These are phyloP conservation scores for Daldinia decipiens DNA, from an alignment of 495 filamentous ascomycete genomes.

Conservation along the genomic window DNA sequence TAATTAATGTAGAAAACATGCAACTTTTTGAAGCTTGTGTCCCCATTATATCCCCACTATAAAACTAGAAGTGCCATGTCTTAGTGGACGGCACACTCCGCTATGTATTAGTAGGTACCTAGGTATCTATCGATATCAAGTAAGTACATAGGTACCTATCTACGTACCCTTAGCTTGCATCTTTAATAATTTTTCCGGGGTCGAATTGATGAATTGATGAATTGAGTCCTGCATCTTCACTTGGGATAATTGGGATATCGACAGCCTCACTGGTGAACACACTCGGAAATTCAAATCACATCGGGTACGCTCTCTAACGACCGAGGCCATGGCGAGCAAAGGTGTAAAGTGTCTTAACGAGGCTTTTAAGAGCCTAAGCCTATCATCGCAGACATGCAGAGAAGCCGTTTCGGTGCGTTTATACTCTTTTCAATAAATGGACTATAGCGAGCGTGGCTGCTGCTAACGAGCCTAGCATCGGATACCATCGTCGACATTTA, in stretches of 20 bases:
- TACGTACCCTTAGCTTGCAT: conserved; percentile 18
- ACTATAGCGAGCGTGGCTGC: background rate
- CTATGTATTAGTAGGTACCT: too few relatives aligned
- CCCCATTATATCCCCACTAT: conserved; percentile 26
- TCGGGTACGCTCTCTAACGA: background rate
- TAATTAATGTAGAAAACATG: conserved; percentile 8
- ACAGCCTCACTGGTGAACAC: background rate
- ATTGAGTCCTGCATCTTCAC: conserved; percentile 24
- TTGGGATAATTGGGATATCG: conserved; percentile 29
- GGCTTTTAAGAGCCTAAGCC: conserved; percentile 56
- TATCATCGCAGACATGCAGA: conserved; percentile 54
- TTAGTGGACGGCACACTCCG: conserved; percentile 12
- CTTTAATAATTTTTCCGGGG: conserved; percentile 44
- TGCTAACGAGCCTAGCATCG: conserved; percentile 33
- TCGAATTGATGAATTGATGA: conserved; percentile 15
- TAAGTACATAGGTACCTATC: too few relatives aligned
- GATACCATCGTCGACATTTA: conserved; percentile 44
- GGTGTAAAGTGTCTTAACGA: conserved; percentile 58
- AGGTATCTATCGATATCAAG: conserved; percentile 33
- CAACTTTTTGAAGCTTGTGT: conserved; percentile 37
- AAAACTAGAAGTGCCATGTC: conserved; percentile 10
- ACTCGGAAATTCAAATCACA: background rate
- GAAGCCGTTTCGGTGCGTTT: conserved; percentile 45
- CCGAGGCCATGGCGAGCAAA: conserved; percentile 54
- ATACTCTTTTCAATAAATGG: conserved; percentile 2